Evolutionary conservation across 2,329 filamentous ascomycete genomes (phyloP).

Genomic region (Cladorrhinum sp.): DNA sequence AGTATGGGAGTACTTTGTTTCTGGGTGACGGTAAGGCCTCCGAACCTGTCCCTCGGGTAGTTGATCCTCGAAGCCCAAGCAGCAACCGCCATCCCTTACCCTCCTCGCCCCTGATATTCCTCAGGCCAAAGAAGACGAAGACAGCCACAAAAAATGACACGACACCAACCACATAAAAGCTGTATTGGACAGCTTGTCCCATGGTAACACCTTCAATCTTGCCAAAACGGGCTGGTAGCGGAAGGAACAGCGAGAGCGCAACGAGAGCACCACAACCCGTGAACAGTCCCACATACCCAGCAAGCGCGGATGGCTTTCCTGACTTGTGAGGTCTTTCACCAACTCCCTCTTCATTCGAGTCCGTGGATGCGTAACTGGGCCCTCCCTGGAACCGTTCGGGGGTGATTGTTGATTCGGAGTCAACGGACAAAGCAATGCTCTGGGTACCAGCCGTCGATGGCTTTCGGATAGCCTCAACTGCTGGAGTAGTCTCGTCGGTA

Average conservation of each 20-base stretch:
- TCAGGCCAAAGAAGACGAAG: constrained; percentile 76
- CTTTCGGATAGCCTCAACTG: constrained; percentile 32
- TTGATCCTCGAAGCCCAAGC: constrained; percentile 40
- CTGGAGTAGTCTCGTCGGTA: constrained; percentile 48
- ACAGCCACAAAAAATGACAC: constrained; percentile 70
- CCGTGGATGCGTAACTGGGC: constrained; percentile 1
- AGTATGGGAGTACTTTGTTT: constrained; percentile 50
- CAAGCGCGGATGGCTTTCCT: constrained; percentile 60
- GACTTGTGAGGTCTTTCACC: constrained; percentile 13
- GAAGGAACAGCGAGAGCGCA: constrained; percentile 77
- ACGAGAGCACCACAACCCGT: constrained; percentile 89
- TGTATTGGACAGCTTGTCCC: constrained; percentile 71
- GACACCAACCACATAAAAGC: constrained; percentile 80
- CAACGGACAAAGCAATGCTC: constrained; percentile 64
- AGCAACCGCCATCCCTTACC: constrained; percentile 68
- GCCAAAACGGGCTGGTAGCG: constrained; percentile 76
- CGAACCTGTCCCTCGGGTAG: constrained; percentile 18
- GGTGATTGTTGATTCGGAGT: constrained; percentile 73
- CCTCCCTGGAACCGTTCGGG: constrained; percentile 52
- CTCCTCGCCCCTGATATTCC: constrained; percentile 67
- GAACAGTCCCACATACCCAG: constrained; percentile 87
- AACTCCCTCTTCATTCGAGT: neutral
- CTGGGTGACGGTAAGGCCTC: constrained; percentile 10
- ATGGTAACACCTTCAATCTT: constrained; percentile 69
- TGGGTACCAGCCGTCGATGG: constrained; percentile 45